Conservation (phyloP, 202 grass and related monocot genomes). For the Panicum hallii region DNA sequence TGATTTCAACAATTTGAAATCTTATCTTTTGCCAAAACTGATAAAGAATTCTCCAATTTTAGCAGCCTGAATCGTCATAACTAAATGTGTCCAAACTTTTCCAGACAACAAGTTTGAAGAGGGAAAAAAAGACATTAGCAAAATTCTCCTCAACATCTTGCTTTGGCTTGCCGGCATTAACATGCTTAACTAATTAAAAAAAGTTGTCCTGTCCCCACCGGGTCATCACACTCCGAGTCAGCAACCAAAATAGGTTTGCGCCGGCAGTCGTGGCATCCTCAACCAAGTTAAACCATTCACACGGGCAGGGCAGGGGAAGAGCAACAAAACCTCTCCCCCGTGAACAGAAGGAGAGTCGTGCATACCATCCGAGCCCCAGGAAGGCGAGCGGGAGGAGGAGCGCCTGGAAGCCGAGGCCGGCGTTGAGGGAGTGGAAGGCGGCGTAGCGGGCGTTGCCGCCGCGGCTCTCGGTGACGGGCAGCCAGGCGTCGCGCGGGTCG, state of each 20-base stretch:
- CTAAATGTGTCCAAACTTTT: background rate
- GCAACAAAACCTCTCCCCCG: background rate
- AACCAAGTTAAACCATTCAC: background rate
- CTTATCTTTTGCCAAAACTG: background rate
- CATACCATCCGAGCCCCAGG: conserved; percentile 78
- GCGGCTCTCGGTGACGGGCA: conserved; percentile 96
- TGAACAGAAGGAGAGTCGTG: background rate
- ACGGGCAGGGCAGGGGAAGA: background rate
- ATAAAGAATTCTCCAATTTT: background rate
- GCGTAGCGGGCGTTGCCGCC: conserved; percentile 91
- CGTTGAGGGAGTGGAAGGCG: conserved; percentile 93
- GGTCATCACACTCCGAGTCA: background rate
- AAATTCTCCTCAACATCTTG: background rate
- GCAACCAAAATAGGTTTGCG: background rate
- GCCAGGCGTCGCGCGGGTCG: conserved; percentile 96
- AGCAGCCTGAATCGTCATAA: background rate
- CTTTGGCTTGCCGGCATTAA: too few species aligned
- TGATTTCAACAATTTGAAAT: background rate
- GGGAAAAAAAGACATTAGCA: too few species aligned
- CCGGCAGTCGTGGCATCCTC: too few species aligned
- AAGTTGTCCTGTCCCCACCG: too few species aligned
- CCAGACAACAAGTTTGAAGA: background rate
- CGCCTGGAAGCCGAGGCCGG: conserved; percentile 93
- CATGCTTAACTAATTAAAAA: background rate
- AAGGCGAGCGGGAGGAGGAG: conserved; percentile 94